Conservation (phyloP, 306 rosid species). For the Cicer pinnatifidum region DNA sequence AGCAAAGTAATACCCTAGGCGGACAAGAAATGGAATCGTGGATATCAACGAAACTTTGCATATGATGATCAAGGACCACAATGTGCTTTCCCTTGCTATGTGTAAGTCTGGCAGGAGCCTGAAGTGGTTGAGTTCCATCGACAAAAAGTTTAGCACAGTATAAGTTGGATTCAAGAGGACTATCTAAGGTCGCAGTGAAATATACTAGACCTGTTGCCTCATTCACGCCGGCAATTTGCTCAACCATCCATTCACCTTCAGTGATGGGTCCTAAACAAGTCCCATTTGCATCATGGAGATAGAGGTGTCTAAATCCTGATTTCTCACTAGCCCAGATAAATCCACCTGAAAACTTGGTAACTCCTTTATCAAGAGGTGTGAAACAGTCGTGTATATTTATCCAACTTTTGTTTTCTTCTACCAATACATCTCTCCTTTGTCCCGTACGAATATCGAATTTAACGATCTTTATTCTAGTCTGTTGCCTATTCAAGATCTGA, state of each 20-base stretch:
- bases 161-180: constrained; percentile 87
- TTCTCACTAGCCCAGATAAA: constrained; percentile 98
- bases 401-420: constrained; percentile 79
- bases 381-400: constrained; percentile 87
- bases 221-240: constrained; percentile 88
- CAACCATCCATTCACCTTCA: constrained; percentile 98
- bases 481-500: constrained; percentile 87
- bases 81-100: constrained; percentile 78
- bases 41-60: constrained; percentile 76
- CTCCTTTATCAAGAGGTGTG: constrained; percentile 78
- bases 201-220: constrained; percentile 82
- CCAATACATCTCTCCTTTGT: constrained; percentile 61
- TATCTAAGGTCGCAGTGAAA: constrained; percentile 85
- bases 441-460: constrained; percentile 82
- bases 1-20: constrained; percentile 81
- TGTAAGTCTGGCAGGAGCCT: constrained; percentile 77
- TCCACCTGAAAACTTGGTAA: constrained; percentile 73
- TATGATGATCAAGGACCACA: constrained; percentile 84
- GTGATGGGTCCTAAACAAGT: constrained; percentile 82
- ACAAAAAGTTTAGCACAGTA: constrained; percentile 66
- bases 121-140: constrained; percentile 62
- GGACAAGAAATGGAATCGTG: constrained; percentile 80
- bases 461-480: constrained; percentile 69
- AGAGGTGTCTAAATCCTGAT: constrained; percentile 92
- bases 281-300: constrained; percentile 78